Conservation (phyloP, 2,329 filamentous ascomycete genomes). For the Aaosphaeria pasadenensis region DNA sequence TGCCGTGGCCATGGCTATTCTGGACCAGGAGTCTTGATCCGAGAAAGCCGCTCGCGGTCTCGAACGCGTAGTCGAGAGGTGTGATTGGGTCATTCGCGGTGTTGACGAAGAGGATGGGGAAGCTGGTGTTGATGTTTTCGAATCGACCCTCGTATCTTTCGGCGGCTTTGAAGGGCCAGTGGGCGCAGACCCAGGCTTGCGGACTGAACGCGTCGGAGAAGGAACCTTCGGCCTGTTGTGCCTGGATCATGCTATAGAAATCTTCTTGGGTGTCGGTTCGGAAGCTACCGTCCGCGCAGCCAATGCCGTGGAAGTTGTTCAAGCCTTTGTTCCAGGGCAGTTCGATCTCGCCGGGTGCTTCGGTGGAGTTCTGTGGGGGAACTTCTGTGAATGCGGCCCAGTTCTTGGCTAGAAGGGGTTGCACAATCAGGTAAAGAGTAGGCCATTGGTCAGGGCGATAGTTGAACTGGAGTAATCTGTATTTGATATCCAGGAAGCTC, state of each 20-base stretch:
- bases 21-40: neutral
- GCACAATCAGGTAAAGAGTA: neutral
- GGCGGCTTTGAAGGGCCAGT: neutral
- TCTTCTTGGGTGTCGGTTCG: neutral
- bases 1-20: neutral
- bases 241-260: neutral
- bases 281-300: neutral
- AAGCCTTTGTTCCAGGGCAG: neutral
- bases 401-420: neutral
- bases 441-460: neutral
- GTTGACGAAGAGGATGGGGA: constrained; percentile 1
- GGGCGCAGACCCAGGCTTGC: neutral
- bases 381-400: neutral
- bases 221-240: neutral
- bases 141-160: neutral
- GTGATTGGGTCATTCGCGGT: neutral
- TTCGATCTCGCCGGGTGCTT: neutral
- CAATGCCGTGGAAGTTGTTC: neutral
- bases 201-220: neutral
- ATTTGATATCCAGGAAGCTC: neutral
- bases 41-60: neutral
- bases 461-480: neutral
- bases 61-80: neutral
- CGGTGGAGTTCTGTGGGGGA: neutral
- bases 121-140: neutral